phyloP scores from a whole-genome alignment of 306 rosid genomes.

The Lathyrus tuberosus region DNA sequence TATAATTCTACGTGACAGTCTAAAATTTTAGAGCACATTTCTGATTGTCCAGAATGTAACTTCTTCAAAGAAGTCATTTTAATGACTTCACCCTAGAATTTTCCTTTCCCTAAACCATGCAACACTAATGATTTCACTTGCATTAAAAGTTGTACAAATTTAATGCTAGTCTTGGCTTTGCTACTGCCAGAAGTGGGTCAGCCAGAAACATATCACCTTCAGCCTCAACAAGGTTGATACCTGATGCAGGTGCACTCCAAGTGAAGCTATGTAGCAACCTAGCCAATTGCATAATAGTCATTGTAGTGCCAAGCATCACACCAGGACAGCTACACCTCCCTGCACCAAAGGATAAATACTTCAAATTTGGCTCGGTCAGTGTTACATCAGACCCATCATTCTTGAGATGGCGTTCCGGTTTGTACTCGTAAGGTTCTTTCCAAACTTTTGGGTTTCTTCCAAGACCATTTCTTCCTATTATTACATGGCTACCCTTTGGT shows the following conservation, averaged over 20 bases:
- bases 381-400: not conserved
- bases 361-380: not conserved
- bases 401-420: constrained; percentile 44
- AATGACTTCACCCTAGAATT: too few relatives aligned
- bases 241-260: not conserved
- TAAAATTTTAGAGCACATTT: too few relatives aligned
- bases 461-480: constrained; percentile 43
- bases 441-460: constrained; percentile 49
- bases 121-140: too few relatives aligned
- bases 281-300: not conserved
- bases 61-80: too few relatives aligned
- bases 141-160: not conserved
- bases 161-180: not conserved
- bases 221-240: not conserved
- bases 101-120: too few relatives aligned
- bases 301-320: not conserved
- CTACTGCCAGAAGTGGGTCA: not conserved
- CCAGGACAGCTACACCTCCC: not conserved
- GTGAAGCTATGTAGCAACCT: not conserved
- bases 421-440: constrained; percentile 39
- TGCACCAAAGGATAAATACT: not conserved
- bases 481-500: constrained; percentile 52
- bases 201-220: not conserved
- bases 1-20: too few relatives aligned
- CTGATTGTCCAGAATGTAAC: too few relatives aligned